Base-by-base conservation (phyloP, 805 yeast genomes). In the Starmerella ratchasimensis region DNA sequence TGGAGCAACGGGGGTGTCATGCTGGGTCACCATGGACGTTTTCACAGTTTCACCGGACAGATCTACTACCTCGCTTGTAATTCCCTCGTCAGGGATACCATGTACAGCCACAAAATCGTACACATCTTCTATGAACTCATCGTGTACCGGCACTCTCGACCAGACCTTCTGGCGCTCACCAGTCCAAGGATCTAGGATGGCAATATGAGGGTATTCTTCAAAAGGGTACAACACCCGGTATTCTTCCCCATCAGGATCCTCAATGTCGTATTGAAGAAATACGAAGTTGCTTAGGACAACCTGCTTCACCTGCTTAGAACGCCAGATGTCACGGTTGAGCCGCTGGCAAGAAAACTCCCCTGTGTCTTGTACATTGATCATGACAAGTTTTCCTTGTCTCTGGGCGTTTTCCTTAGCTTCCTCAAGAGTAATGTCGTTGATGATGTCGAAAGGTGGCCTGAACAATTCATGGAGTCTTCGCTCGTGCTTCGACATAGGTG, bases 251-350 rank as follows among this genome's bases (percentile, higher is more conserved):
- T 71, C 75, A 6, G 72, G 71, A 2, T 90, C 76, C 50, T 80
- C 93, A 35, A 67, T 67, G 44, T 79, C 84, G 55, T 79, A 88
- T 57, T 90, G 98, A 41, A 90, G 58, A 52, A 90, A 88, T 3
- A 88, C 58, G 50, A 90, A 90, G 55, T 78, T 67, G 19, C 71
- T 73, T 27, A 63, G 63, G 3, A 90, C 76, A 2, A 72, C 48
- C 14, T 67, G 69, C 54, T 81, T 84, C 16, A 90, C 67, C 2
- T 67, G 66, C 11, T 58, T 46, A 33, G 78, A 68, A 14, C 90
- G 72, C 97, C 97, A 90, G 44, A 90, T 74, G 58, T 90, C 99
- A 43, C 99, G 69, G 57, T 90, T 90, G 37, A 90, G 61, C 23
- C 80, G 76, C 55, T 88, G 97, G 53, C 96, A 86, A 47, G 73